phyloP scores from a whole-genome alignment of 768 basidiomycete species.

The Russula ochroleuca region DNA sequence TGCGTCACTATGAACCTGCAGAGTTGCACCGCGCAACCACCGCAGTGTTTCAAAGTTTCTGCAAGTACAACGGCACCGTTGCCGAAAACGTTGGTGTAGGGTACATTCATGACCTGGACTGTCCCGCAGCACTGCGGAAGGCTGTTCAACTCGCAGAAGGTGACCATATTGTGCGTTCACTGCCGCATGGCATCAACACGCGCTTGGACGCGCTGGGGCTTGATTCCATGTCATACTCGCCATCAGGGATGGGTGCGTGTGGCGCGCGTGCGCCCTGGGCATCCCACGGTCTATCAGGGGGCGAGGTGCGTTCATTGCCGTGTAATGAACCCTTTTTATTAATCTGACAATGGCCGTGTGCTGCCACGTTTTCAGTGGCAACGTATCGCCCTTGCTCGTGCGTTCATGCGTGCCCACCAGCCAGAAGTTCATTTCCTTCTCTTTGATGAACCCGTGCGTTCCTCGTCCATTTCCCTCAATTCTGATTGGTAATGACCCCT shows the following conservation, averaged over 20 bases:
- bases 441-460: conserved; percentile 78
- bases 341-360: conserved; percentile 16
- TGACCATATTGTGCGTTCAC: conserved; percentile 54
- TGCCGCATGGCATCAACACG: conserved; percentile 74
- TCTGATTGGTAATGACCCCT: conserved; percentile 2
- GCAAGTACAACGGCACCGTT: conserved; percentile 71
- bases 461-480: not conserved
- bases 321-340: conserved; percentile 2
- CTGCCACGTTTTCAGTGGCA: conserved; percentile 63
- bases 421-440: conserved; percentile 74
- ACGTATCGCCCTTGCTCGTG: conserved; percentile 77
- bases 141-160: conserved; percentile 76
- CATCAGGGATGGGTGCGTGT: conserved; percentile 37
- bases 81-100: conserved; percentile 87
- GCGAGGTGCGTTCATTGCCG: conserved; percentile 54
- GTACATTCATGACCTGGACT: conserved; percentile 57
- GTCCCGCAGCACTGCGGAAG: conserved; percentile 50
- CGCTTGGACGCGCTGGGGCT: conserved; percentile 60
- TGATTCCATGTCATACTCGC: conserved; percentile 41
- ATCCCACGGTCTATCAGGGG: conserved; percentile 74
- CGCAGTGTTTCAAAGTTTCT: conserved; percentile 85
- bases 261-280: conserved; percentile 36
- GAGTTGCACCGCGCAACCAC: conserved; percentile 73
- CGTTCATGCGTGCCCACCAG: conserved; percentile 77
- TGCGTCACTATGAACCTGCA: conserved; percentile 57